Conservation (phyloP, 768 basidiomycete genomes). For the Leccinum arenicola region DNA sequence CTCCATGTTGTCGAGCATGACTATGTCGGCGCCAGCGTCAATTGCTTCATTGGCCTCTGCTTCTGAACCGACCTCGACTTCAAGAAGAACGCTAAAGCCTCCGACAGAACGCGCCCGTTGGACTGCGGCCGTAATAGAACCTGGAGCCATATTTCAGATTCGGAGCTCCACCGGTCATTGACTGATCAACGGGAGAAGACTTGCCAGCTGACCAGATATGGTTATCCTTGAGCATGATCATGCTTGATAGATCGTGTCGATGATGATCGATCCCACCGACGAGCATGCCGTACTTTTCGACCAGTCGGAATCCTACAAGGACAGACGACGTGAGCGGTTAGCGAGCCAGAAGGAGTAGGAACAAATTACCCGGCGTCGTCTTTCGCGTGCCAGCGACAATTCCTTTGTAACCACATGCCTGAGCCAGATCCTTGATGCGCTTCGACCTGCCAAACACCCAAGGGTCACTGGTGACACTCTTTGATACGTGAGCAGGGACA, state of each 20-base stretch:
- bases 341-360: background rate
- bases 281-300: constrained; percentile 99
- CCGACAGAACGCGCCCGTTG: constrained; percentile 82
- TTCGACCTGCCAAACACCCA: constrained; percentile 59
- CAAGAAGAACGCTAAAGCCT: constrained; percentile 87
- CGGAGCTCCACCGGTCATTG: background rate
- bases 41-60: constrained; percentile 97
- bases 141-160: constrained; percentile 35
- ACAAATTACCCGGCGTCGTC: constrained; percentile 77
- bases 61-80: constrained; percentile 89
- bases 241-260: constrained; percentile 93
- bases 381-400: constrained; percentile 94
- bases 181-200: constrained; percentile 11
- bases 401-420: constrained; percentile 76
- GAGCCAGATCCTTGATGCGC: constrained; percentile 73
- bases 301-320: constrained; percentile 77
- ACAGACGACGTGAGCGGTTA: constrained; percentile 8
- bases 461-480: background rate
- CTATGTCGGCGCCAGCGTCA: constrained; percentile 88
- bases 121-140: constrained; percentile 89
- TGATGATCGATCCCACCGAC: constrained; percentile 96
- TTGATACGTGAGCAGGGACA: background rate
- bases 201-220: constrained; percentile 96
- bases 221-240: constrained; percentile 99
- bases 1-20: constrained; percentile 95